These are phyloP conservation scores for Citrus mangshanensis DNA, from an alignment of 345 rosid species.

Conservation along the genomic window DNA sequence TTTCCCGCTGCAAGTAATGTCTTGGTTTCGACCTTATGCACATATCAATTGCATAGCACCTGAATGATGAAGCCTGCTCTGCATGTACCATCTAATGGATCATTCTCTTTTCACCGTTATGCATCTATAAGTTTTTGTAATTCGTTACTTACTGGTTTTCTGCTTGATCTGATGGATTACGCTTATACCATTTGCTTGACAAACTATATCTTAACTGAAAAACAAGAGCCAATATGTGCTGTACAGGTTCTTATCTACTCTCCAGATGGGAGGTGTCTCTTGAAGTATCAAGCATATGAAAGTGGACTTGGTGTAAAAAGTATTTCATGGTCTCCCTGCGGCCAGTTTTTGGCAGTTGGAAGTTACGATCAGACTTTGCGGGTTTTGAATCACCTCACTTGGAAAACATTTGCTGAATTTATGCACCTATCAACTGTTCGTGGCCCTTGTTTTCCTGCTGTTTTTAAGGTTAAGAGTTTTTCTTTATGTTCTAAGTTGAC, in stretches of 20 bases:
- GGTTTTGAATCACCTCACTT: constrained; percentile 79
- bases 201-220: not conserved
- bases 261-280: constrained; percentile 93
- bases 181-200: not conserved
- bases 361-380: constrained; percentile 97
- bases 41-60: not conserved
- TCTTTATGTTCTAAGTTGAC: not conserved
- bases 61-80: not conserved
- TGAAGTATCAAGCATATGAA: constrained; percentile 93
- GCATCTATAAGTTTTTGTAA: not conserved
- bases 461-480: constrained; percentile 59
- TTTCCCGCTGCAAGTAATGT: not conserved
- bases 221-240: constrained; percentile 4
- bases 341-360: constrained; percentile 92
- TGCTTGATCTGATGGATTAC: not conserved
- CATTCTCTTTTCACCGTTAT: not conserved
- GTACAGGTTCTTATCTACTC: constrained; percentile 87
- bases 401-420: constrained; percentile 98
- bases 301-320: constrained; percentile 94
- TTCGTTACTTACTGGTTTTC: not conserved
- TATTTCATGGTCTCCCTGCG: constrained; percentile 96
- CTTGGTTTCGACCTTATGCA: too few relatives aligned
- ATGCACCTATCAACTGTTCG: constrained; percentile 82
- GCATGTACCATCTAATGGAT: not conserved
- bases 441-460: constrained; percentile 82